Evolutionary conservation across 805 yeast genomes (phyloP).

Genomic region (Debaryomyces prosopidis): DNA sequence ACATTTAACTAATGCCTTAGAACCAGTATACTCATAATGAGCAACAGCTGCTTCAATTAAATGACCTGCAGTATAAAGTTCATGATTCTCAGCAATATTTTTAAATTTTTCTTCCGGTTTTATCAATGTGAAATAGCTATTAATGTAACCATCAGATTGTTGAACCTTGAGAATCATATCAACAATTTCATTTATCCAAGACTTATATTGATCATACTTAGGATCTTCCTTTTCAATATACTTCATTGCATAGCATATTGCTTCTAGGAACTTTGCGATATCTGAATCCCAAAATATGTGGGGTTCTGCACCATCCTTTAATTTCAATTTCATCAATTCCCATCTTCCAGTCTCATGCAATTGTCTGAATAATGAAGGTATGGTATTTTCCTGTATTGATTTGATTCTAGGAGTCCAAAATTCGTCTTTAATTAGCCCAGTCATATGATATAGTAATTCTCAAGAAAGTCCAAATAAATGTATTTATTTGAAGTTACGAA

Average conservation of each 20-base stretch:
- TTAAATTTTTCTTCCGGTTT: conserved; percentile 27
- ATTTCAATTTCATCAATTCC: conserved; percentile 15
- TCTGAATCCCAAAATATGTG: conserved; percentile 26
- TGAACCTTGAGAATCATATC: conserved; percentile 18
- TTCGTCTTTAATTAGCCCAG: conserved; percentile 8
- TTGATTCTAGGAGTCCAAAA: conserved; percentile 16
- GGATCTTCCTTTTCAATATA: conserved; percentile 9
- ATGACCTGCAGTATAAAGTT: conserved; percentile 21
- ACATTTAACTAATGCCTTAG: conserved; percentile 12
- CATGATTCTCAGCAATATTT: conserved; percentile 15
- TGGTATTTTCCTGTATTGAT: conserved; percentile 13
- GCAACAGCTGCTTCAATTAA: conserved; percentile 22
- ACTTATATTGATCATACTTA: conserved; percentile 7
- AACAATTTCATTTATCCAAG: conserved; percentile 17
- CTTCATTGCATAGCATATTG: conserved; percentile 16
- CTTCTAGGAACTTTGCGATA: conserved; percentile 21
- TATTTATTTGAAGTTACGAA: too few species aligned
- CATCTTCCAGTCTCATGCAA: conserved; percentile 20
- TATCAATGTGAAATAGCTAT: conserved; percentile 18
- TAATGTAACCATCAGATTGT: conserved; percentile 22
- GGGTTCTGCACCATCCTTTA: conserved; percentile 12
- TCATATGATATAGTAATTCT: too few species aligned
- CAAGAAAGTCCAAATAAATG: too few species aligned
- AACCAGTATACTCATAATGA: conserved; percentile 17
- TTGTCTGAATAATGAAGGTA: conserved; percentile 17